phyloP scores from a whole-genome alignment of 768 basidiomycete species.

The Macrolepiota dolichaula region DNA sequence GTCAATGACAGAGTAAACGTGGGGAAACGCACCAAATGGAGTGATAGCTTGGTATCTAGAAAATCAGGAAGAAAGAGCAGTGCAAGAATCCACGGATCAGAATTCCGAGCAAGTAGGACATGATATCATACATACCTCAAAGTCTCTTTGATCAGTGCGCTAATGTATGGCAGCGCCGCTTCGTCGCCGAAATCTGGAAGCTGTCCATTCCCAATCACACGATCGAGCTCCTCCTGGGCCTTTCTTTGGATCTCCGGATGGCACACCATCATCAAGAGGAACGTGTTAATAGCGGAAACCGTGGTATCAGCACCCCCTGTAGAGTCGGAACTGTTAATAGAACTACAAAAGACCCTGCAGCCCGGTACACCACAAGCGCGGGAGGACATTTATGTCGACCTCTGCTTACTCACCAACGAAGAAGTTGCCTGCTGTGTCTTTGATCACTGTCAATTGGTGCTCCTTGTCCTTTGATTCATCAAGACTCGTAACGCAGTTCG shows the following conservation, averaged over 20 bases:
- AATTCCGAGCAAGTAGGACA: not conserved
- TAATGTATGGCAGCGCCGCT: constrained; percentile 17
- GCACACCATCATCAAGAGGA: constrained; percentile 18
- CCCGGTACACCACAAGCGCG: not conserved
- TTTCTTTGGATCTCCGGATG: constrained; percentile 19
- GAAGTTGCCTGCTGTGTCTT: constrained; percentile 18
- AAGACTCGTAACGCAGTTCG: constrained; percentile 14
- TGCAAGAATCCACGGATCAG: not conserved
- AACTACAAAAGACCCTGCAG: not conserved
- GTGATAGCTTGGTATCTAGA: constrained; percentile 17
- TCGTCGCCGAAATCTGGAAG: constrained; percentile 21
- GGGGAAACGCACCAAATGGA: constrained; percentile 14
- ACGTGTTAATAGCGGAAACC: constrained; percentile 18
- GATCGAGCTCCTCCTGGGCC: constrained; percentile 24
- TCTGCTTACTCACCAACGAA: constrained; percentile 17
- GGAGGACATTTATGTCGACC: not conserved
- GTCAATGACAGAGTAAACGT: not conserved
- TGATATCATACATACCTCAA: constrained; percentile 14
- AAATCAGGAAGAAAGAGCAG: not conserved
- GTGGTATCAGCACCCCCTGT: constrained; percentile 22
- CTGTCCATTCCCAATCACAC: constrained; percentile 15
- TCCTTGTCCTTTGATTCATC: constrained; percentile 15
- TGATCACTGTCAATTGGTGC: constrained; percentile 16
- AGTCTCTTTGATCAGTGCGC: constrained; percentile 20
- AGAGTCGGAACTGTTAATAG: not conserved